phyloP scores from a whole-genome alignment of 1,284 basidiomycete genomes.

The Dichomitus squalens region DNA sequence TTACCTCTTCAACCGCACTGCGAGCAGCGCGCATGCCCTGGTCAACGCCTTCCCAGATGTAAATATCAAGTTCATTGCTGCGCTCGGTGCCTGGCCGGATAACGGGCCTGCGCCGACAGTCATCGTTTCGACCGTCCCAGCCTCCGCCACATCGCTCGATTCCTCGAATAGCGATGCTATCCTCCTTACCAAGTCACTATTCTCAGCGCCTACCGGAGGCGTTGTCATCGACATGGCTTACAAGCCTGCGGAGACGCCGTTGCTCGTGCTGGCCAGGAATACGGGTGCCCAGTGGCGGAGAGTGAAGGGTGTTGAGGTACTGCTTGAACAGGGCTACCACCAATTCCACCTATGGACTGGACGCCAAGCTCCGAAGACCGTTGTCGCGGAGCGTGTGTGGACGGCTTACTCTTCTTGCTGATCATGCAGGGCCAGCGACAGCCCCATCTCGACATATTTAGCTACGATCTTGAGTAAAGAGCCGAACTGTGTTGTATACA shows the following conservation, averaged over 20 bases:
- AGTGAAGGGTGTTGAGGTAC: conserved; percentile 81
- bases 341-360: conserved; percentile 88
- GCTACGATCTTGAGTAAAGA: too few relatives aligned
- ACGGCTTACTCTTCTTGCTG: conserved; percentile 40
- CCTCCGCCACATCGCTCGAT: conserved; percentile 60
- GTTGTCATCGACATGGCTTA: conserved; percentile 95
- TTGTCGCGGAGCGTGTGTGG: conserved; percentile 52
- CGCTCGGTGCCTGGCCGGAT: conserved; percentile 56
- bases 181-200: conserved; percentile 58
- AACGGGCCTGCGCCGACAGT: conserved; percentile 58
- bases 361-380: conserved; percentile 50
- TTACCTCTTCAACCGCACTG: conserved; percentile 87
- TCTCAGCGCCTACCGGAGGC: conserved; percentile 46
- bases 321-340: conserved; percentile 85
- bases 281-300: conserved; percentile 63
- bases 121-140: conserved; percentile 87
- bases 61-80: conserved; percentile 61
- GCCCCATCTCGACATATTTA: too few relatives aligned
- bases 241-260: conserved; percentile 76
- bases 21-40: conserved; percentile 70
- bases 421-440: too few relatives aligned
- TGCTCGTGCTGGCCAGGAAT: conserved; percentile 58
- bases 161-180: conserved; percentile 44
- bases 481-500: neutral
- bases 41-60: conserved; percentile 69